Conservation (phyloP, 176 grass and related monocot genomes). For the Tillandsia fasciculata region DNA sequence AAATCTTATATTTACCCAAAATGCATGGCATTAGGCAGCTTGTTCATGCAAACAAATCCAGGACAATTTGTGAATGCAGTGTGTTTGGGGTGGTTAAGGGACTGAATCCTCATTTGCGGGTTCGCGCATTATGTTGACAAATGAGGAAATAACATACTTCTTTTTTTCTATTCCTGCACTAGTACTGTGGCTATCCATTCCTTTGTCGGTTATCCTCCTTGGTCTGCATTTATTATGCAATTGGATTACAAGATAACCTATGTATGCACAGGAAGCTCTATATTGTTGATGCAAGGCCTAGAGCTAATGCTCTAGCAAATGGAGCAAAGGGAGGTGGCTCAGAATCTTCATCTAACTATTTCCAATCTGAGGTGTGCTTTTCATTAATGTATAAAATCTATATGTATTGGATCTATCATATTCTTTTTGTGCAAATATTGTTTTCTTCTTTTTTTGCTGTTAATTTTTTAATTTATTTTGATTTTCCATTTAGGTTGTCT, state of each 20-base stretch:
- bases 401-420: constrained; percentile 6
- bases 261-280: constrained; percentile 72
- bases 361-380: constrained; percentile 56
- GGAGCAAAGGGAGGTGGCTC: constrained; percentile 95
- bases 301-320: constrained; percentile 94
- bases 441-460: constrained; percentile 5
- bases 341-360: constrained; percentile 91
- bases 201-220: neutral
- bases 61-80: too few relatives aligned
- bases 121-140: too few relatives aligned
- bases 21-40: too few relatives aligned
- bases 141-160: neutral
- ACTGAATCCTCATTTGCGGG: too few relatives aligned
- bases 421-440: constrained; percentile 8
- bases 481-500: constrained; percentile 58
- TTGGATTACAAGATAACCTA: neutral
- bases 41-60: too few relatives aligned
- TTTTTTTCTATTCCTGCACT: neutral
- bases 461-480: constrained; percentile 26
- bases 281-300: constrained; percentile 98
- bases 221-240: neutral
- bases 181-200: neutral
- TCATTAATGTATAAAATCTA: constrained; percentile 11
- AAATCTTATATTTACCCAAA: too few relatives aligned
- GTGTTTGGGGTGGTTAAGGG: too few relatives aligned